Base-by-base conservation (phyloP, 257 asterid species). In the Paraleonurus japonicus region DNA sequence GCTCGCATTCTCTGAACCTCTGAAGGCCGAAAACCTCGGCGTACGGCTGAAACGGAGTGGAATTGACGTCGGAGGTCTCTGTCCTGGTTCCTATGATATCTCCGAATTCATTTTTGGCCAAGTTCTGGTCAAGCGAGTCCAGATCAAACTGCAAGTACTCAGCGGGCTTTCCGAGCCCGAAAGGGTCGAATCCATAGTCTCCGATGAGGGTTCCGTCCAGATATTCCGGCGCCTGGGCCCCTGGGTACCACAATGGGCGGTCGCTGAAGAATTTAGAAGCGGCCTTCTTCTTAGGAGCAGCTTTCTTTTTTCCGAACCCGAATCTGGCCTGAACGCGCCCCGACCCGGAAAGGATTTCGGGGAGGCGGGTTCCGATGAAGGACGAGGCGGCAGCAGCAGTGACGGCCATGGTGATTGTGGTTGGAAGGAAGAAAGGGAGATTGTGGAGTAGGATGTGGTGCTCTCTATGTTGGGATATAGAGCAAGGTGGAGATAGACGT, bases 31-130 rank as follows among this genome's bases (percentile, higher is more conserved):
- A 93, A 7, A 93, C 98, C 55, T 93, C 98, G 15, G 76, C 74
- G 80, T 93, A 93, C 0, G 97, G 97, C 87, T 93, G 98, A 53
- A 93, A 93, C 1, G 98, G 97, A 0, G 98, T 93, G 0, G 98
- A 80, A 32, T 84, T 87, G 27, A 88, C 92, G 77, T 90, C 97
- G 16, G 65, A 22, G 4, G 3, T 0, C 73, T 93, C 98, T 0
- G 97, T 87, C 85, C 98, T 80, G 22, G 95, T 93, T 15, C 98
- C 98, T 75, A 92, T 92, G 15, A 93, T 11, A 0, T 78, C 94
- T 24, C 98, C 97, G 1, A 92, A 88, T 67, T 28, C 7, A 57
- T 93, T 92, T 91, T 92, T 92, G 0, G 98, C 87, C 85, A 92
- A 72, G 68, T 90, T 93, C 88, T 93, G 97, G 61, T 93, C 98